Conservation (phyloP, 345 rosid genomes). For the Moricandia arvensis region DNA sequence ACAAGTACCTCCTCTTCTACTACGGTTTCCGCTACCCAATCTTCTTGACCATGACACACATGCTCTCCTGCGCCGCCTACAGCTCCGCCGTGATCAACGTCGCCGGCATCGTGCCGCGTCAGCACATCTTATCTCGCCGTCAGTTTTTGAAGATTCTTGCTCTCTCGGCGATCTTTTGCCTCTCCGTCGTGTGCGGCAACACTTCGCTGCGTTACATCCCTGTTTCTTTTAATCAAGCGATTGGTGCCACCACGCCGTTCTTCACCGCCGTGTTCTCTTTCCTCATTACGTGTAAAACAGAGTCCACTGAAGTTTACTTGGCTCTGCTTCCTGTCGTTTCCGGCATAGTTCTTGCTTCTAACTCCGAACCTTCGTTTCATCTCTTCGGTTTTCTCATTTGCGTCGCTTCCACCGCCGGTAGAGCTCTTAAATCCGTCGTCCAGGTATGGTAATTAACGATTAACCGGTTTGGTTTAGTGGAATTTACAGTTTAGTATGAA, state of each 20-base stretch:
- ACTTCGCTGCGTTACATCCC: constrained; percentile 91
- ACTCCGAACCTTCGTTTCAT: constrained; percentile 88
- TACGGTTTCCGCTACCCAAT: constrained; percentile 93
- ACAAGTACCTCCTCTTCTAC: constrained; percentile 90
- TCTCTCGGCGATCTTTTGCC: constrained; percentile 76
- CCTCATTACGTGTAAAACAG: constrained; percentile 83
- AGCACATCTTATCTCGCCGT: constrained; percentile 68
- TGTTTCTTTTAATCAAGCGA: constrained; percentile 94
- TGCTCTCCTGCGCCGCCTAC: constrained; percentile 80
- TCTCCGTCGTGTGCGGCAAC: constrained; percentile 96
- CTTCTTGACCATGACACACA: constrained; percentile 89
- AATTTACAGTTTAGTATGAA: neutral
- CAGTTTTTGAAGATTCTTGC: constrained; percentile 86
- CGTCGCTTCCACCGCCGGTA: constrained; percentile 88
- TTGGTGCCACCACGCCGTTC: constrained; percentile 98
- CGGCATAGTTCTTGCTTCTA: constrained; percentile 91
- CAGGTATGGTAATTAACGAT: constrained; percentile 40
- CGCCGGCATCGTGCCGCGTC: constrained; percentile 80
- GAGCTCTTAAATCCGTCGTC: constrained; percentile 96
- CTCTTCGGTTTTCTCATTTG: constrained; percentile 91
- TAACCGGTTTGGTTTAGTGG: neutral
- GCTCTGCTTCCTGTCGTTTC: constrained; percentile 89
- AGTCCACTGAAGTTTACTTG: constrained; percentile 76
- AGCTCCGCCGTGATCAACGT: constrained; percentile 71
- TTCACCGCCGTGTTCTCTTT: constrained; percentile 96